Evolutionary conservation across 371 early-diverging fungal species (phyloP).

Genomic region (Haplosporangium sp.): DNA sequence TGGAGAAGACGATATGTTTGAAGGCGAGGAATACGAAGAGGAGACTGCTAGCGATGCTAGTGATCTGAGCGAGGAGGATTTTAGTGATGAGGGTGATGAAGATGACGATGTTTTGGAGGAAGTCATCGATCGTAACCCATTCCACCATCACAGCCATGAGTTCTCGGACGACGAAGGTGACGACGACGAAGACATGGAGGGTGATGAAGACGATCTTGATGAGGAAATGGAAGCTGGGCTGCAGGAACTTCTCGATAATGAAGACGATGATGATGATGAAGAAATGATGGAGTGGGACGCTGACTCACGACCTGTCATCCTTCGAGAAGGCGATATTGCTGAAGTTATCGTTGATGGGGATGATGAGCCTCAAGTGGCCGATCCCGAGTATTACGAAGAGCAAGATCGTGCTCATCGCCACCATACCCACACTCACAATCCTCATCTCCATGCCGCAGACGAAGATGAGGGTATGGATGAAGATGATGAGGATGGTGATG

Average conservation of each 20-base stretch:
- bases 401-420: slow-evolving; percentile 54
- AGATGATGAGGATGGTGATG: slow-evolving; percentile 59
- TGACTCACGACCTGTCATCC: slow-evolving; percentile 39
- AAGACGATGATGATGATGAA: slow-evolving; percentile 42
- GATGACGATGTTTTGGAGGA: slow-evolving; percentile 71
- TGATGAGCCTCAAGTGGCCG: slow-evolving; percentile 49
- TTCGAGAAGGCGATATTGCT: slow-evolving; percentile 44
- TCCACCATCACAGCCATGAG: slow-evolving; percentile 70
- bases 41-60: slow-evolving; percentile 80
- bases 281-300: slow-evolving; percentile 55
- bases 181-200: slow-evolving; percentile 67
- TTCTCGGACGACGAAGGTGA: slow-evolving; percentile 62
- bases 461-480: slow-evolving; percentile 59
- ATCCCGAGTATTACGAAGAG: slow-evolving; percentile 49
- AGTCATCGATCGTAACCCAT: slow-evolving; percentile 65
- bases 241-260: slow-evolving; percentile 47
- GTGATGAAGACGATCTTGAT: slow-evolving; percentile 68
- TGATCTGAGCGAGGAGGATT: slow-evolving; percentile 73
- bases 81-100: slow-evolving; percentile 71
- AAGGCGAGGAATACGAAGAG: slow-evolving; percentile 78
- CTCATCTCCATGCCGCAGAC: slow-evolving; percentile 35
- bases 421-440: slow-evolving; percentile 40
- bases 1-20: slow-evolving; percentile 77
- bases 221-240: slow-evolving; percentile 57
- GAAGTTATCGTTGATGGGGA: slow-evolving; percentile 56